Base-by-base conservation (phyloP, 306 rosid genomes). In the Pueraria montana region DNA sequence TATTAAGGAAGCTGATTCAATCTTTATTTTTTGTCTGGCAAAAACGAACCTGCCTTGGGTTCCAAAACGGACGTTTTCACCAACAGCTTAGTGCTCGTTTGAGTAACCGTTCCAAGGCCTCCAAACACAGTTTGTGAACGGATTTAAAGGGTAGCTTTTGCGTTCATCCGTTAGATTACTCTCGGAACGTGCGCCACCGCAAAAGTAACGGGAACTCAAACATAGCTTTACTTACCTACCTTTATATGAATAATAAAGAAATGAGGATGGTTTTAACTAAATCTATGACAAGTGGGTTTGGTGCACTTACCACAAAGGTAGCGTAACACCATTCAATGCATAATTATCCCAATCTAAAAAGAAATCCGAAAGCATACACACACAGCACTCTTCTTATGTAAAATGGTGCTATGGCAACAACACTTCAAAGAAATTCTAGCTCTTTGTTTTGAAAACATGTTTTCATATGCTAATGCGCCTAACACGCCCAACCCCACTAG, bases 241-340 rank as follows among this genome's bases (percentile, higher is more conserved):
- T 34, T 34, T 5, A 34, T 59, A 48, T 72, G 61, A 49, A 49
- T 49, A 48, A 49, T 14, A 48, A 48, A 48, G 43, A 38, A 38
- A 8, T 38, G 10, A 30, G 45, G 17, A 72, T 26, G 17, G 59
- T 49, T 48, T 23, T 23, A 24, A 50, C 11, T 49, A 71, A 71
- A 24, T 49, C 24, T 27, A 10, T n/a, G 49, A 30, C 18, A 30
- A 55, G 78, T 80, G 77, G 71, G 83, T 69, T 69, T 69, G 83
- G 78, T 80, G 71, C 71, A 80, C 83, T 80, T 80, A 56, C 71
- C 71, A 12, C 71, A 14, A 40, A 55, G 27, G 23, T 70, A 42
- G 61, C 36, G 16, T 62, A 56, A 58, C 6, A 68, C 21, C 56
- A 50, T 42, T 68, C 71, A 48, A 46, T 30, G 48, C 69, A 52